Percentiles rank a stretch among this genome's conserved stretches.
These are phyloP conservation scores for Pezicula rhizophila DNA, from an alignment of 2,329 filamentous ascomycete species.

Conservation along the genomic window DNA sequence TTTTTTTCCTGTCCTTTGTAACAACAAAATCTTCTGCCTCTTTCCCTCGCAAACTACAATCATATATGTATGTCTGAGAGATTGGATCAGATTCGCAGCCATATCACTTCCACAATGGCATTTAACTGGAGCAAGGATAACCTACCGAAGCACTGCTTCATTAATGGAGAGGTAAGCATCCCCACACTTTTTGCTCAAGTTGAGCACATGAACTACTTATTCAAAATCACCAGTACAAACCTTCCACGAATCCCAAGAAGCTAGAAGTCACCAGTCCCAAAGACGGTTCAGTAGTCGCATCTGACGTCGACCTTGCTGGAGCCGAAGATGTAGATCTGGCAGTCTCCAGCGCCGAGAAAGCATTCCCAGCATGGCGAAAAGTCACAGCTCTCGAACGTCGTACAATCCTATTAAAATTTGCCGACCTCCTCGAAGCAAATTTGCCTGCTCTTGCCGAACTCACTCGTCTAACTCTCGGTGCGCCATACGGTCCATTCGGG, in stretches of 20 bases:
- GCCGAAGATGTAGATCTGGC: slow-evolving; percentile 39
- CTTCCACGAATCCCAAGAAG: slow-evolving; percentile 38
- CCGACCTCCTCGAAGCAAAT: slow-evolving; percentile 35
- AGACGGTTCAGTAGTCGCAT: slow-evolving; percentile 41
- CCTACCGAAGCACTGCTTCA: slow-evolving; percentile 38
- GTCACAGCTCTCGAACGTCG: slow-evolving; percentile 31
- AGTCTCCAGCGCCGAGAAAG: slow-evolving; percentile 36
- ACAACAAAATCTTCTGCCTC: background rate
- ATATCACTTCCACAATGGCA: slow-evolving; percentile 9
- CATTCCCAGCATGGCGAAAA: slow-evolving; percentile 39
- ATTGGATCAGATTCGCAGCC: background rate
- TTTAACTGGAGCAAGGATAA: slow-evolving; percentile 29
- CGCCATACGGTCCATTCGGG: slow-evolving; percentile 38
- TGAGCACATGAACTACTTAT: background rate
- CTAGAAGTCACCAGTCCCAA: slow-evolving; percentile 43
- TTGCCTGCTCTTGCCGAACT: slow-evolving; percentile 30
- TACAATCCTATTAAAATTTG: slow-evolving; percentile 38
- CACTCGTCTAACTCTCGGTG: slow-evolving; percentile 40
- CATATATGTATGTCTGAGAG: slow-evolving; percentile 1
- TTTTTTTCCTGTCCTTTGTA: background rate
- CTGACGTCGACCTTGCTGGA: slow-evolving; percentile 36
- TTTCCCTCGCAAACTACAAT: too few species aligned
- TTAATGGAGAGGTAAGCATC: slow-evolving; percentile 29
- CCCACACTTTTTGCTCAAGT: background rate
- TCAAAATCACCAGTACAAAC: slow-evolving; percentile 26